Evolutionary conservation across 257 asterid genomes (phyloP), one percentile per base, ranked within the genome.

Genomic region (Capsicum pubescens): DNA sequence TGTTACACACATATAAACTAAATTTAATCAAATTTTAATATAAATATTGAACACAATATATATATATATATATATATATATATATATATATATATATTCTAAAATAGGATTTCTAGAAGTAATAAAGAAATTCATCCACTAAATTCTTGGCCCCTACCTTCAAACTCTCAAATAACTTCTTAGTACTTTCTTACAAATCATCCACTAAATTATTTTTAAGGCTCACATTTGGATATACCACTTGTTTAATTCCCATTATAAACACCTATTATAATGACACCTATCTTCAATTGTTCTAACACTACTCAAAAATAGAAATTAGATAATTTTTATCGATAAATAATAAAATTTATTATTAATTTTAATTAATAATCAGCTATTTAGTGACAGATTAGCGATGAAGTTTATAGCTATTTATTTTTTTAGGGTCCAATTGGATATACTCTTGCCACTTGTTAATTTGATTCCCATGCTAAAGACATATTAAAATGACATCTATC

Each of bases 101-200:
- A 46, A 71, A n/a, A 10, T 2, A n/a, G 2, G 6, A n/a, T 46
- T 46, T 48, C n/a, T 13, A 19, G 15, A 42, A 42, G 8, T 2
- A 42, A 42, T 36, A n/a, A 42, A 19, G 35, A 17, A 46, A 6
- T 0, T 67, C 6, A 48, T 19, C 19, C 32, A 36, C 11, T 70
- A 70, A 5, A 7, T 3, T n/a, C 15, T 3, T 21, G 63, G 81
- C 63, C 81, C 63, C 81, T 76, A 76, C 81, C 81, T 76, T 76
- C 63, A 13, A 52, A 76, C 63, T 76, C 81, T 9, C 63, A 76
- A 76, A 76, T 76, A 7, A 9, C 44, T 52, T 76, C 26, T 76
- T 52, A 21, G 63, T 76, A 50, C 46, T 76, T 50, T 76, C 81
- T 76, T 76, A 76, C 81, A 36, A 76, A 76, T 76, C 21, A 52